phyloP scores from a whole-genome alignment of 257 asterid species.

The Solanum virginianum region DNA sequence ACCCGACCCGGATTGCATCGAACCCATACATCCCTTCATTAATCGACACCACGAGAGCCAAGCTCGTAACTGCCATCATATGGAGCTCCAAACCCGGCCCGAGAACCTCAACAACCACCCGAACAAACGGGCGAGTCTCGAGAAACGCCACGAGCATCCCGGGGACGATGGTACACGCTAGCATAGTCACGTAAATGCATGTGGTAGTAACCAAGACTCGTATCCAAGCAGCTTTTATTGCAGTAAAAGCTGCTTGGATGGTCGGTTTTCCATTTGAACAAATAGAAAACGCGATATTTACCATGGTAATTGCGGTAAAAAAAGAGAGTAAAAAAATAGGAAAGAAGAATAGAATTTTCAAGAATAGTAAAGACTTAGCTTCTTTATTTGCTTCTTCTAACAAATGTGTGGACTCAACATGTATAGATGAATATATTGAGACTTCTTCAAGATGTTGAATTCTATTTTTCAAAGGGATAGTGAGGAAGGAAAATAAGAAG shows the following conservation, averaged over 20 bases:
- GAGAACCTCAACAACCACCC: neutral
- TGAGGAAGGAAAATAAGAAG: neutral
- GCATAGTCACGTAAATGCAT: neutral
- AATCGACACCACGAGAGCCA: neutral
- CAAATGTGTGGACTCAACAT: neutral
- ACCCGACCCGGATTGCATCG: neutral
- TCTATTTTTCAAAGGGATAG: neutral
- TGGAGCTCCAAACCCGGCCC: neutral
- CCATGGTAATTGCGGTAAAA: neutral
- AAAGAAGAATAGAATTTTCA: neutral
- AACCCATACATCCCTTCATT: neutral
- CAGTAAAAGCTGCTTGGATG: rapidly evolving
- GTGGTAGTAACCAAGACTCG: neutral
- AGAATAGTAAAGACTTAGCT: neutral
- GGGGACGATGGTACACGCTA: neutral
- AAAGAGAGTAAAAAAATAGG: neutral
- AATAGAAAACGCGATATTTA: neutral
- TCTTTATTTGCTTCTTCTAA: neutral
- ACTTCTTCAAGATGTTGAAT: neutral
- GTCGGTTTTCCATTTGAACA: neutral
- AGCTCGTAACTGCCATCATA: neutral
- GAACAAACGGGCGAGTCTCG: neutral
- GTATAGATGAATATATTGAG: neutral
- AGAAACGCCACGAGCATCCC: neutral
- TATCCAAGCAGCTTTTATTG: neutral